A percentile compares a stretch with the other conserved stretches of the same genome.
Evolutionary conservation across 2,329 filamentous ascomycete species (phyloP).

Genomic region (Fusarium ambrosium): DNA sequence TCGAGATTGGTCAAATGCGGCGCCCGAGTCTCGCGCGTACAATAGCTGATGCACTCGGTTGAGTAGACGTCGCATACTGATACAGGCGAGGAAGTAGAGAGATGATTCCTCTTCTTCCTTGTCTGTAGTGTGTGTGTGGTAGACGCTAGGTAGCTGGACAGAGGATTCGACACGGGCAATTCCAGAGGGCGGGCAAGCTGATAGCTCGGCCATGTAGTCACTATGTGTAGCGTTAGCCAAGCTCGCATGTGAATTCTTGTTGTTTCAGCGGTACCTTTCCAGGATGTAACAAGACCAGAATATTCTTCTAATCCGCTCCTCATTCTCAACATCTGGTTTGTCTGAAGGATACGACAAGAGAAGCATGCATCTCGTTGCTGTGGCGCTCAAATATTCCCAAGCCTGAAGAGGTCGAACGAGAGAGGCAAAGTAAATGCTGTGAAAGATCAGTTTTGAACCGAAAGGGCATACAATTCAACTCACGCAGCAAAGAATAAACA

Average conservation of each 20-base stretch:
- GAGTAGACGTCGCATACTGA: constrained; percentile 63
- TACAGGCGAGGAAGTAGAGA: constrained; percentile 67
- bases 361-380: constrained; percentile 64
- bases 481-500: constrained; percentile 66
- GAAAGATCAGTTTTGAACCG: fast-evolving
- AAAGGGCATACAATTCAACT: constrained; percentile 16
- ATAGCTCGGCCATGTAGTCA: constrained; percentile 66
- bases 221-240: constrained; percentile 43
- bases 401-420: constrained; percentile 64
- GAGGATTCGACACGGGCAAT: constrained; percentile 66
- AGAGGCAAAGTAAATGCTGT: constrained; percentile 62
- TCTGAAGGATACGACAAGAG: constrained; percentile 59
- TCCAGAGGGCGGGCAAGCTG: constrained; percentile 63
- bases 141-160: constrained; percentile 61
- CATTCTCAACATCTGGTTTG: constrained; percentile 54
- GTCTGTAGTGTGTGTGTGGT: constrained; percentile 58
- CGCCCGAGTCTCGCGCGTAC: constrained; percentile 61
- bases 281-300: constrained; percentile 70
- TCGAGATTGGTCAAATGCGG: constrained; percentile 58
- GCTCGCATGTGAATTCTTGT: fast-evolving
- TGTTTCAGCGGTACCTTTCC: constrained; percentile 55
- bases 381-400: constrained; percentile 64
- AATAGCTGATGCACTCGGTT: constrained; percentile 64
- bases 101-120: constrained; percentile 61
- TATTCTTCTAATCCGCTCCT: constrained; percentile 63